Conservation (phyloP, 2,329 filamentous ascomycete species). For the Lachnellula subtilissima region DNA sequence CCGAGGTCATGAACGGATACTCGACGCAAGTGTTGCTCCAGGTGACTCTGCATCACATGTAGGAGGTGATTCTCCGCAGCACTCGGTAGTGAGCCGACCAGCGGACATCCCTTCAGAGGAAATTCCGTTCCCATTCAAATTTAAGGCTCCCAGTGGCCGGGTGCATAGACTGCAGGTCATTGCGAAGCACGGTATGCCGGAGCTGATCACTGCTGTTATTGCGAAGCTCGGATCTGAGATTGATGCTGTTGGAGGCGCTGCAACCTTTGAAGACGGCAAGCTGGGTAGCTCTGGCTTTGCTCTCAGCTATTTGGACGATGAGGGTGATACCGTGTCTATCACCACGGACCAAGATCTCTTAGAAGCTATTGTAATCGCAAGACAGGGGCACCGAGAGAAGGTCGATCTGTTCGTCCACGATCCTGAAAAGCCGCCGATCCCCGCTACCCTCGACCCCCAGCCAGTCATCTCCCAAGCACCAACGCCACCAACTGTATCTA, state of each 20-base stretch:
- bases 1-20: constrained; percentile 59
- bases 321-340: constrained; percentile 94
- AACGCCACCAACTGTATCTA: constrained; percentile 43
- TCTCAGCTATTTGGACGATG: constrained; percentile 92
- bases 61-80: constrained; percentile 72
- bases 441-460: constrained; percentile 57
- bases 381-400: constrained; percentile 76
- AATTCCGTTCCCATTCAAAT: constrained; percentile 92
- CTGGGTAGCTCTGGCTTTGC: constrained; percentile 77
- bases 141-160: constrained; percentile 92
- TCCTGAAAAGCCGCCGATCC: constrained; percentile 79
- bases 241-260: constrained; percentile 76
- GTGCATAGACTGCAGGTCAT: constrained; percentile 87
- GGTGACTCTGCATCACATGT: constrained; percentile 93
- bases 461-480: constrained; percentile 47
- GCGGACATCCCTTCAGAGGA: constrained; percentile 61
- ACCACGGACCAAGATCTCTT: constrained; percentile 91
- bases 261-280: constrained; percentile 72
- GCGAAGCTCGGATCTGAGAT: constrained; percentile 82
- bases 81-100: constrained; percentile 50
- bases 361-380: constrained; percentile 82
- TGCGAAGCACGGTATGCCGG: constrained; percentile 72
- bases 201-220: constrained; percentile 72
- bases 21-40: constrained; percentile 77
- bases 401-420: constrained; percentile 97